Percentiles rank a stretch among this genome's conserved stretches.
These are phyloP conservation scores for Ramaria sp. DNA, from an alignment of 768 basidiomycete species.

Conservation along the genomic window DNA sequence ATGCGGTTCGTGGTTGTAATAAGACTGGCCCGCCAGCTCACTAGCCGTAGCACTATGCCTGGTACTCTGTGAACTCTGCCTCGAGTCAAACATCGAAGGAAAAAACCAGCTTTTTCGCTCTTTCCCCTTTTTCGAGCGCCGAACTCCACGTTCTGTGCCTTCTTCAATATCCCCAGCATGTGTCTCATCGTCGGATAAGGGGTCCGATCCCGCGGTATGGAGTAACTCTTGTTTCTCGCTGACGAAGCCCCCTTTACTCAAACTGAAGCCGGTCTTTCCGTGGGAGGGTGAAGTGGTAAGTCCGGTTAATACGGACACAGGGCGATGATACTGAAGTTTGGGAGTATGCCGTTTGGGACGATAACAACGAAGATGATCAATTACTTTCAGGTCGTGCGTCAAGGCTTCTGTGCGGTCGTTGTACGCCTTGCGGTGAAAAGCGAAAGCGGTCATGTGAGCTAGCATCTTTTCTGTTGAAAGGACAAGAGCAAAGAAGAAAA, in stretches of 20 bases:
- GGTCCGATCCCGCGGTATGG: neutral
- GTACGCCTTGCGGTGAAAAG: slow-evolving; percentile 71
- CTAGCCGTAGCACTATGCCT: neutral
- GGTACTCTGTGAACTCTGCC: neutral
- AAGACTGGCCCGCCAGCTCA: neutral
- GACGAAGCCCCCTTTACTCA: neutral
- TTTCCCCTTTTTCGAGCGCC: slow-evolving; percentile 12
- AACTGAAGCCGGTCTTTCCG: slow-evolving; percentile 27
- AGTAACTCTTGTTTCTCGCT: neutral
- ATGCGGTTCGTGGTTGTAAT: neutral
- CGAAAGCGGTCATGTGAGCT: slow-evolving; percentile 61
- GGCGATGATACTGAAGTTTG: slow-evolving; percentile 12
- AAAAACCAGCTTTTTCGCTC: neutral
- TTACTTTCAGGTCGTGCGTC: slow-evolving; percentile 37
- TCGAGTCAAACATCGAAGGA: neutral
- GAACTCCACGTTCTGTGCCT: neutral
- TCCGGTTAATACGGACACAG: slow-evolving; percentile 3
- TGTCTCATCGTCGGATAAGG: neutral
- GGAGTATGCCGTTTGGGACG: slow-evolving; percentile 33
- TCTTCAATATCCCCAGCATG: slow-evolving; percentile 4
- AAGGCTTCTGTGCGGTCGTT: slow-evolving; percentile 58
- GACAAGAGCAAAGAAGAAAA: slow-evolving; percentile 66
- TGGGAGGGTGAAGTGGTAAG: slow-evolving; percentile 21
- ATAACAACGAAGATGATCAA: slow-evolving; percentile 59
- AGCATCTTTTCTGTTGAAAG: slow-evolving; percentile 55